Evolutionary conservation across 2,329 filamentous ascomycete species (phyloP).

Genomic region (Penicillium griseofulvum): DNA sequence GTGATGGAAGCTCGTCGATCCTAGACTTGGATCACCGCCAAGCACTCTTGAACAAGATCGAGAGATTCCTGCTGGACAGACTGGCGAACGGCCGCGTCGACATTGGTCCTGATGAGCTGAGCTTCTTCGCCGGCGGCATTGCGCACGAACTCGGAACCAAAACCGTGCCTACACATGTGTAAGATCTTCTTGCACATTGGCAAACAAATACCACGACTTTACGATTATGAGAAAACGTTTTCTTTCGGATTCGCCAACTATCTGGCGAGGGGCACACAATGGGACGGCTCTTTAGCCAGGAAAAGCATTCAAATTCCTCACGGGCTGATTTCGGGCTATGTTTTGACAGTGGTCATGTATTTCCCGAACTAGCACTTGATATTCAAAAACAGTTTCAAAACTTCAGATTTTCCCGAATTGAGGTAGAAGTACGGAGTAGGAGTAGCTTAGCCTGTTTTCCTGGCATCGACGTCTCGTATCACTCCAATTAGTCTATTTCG

Average conservation of each 20-base stretch:
- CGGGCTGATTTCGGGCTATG: background rate
- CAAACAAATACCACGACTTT: slow-evolving; percentile 17
- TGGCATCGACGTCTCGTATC: background rate
- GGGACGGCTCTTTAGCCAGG: slow-evolving; percentile 11
- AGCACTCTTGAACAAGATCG: slow-evolving; percentile 34
- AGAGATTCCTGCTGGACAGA: slow-evolving; percentile 36
- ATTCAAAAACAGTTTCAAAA: slow-evolving; percentile 8
- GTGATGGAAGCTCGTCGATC: slow-evolving; percentile 6
- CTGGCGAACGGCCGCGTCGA: slow-evolving; percentile 30
- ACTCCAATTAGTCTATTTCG: background rate
- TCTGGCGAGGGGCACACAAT: slow-evolving; percentile 8
- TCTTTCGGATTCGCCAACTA: slow-evolving; percentile 8
- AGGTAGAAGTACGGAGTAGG: background rate
- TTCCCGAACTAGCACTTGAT: slow-evolving; percentile 9
- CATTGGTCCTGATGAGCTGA: slow-evolving; percentile 38
- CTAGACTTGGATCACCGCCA: slow-evolving; percentile 13
- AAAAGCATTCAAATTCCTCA: slow-evolving; percentile 8
- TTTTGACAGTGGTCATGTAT: slow-evolving; percentile 6
- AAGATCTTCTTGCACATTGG: background rate
- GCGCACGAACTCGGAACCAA: slow-evolving; percentile 31
- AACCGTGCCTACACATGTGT: slow-evolving; percentile 13
- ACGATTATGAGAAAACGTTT: slow-evolving; percentile 20
- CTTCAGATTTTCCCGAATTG: background rate
- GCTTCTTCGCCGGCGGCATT: slow-evolving; percentile 42
- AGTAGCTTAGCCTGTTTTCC: background rate